A percentile compares a stretch with the other conserved stretches of the same genome.
Evolutionary conservation across 1,284 basidiomycete species (phyloP).

Genomic region (Takashimella koratensis): DNA sequence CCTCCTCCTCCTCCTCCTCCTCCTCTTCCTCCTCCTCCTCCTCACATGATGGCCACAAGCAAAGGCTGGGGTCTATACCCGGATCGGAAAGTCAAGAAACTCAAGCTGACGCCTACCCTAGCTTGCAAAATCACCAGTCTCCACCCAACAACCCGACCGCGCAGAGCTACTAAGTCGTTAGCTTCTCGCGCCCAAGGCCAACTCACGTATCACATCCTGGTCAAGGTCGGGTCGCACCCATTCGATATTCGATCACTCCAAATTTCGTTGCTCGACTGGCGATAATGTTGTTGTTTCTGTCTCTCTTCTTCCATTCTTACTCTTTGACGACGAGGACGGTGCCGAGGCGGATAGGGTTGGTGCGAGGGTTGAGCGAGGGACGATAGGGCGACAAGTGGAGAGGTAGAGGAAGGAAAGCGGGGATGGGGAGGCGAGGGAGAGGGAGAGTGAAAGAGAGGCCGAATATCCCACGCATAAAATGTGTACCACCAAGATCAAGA

Average conservation of each 20-base stretch:
- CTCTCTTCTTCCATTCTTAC: no score
- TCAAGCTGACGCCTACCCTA: slow-evolving; percentile 14
- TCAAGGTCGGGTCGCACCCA: not conserved
- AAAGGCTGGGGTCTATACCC: no score
- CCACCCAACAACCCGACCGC: slow-evolving; percentile 50
- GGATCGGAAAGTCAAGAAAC: no score
- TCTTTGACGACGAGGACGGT: no score
- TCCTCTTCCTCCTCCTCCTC: not conserved
- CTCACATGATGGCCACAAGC: not conserved
- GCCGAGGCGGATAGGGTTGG: no score
- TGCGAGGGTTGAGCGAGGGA: no score
- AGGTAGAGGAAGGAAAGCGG: not conserved
- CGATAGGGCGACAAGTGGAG: not conserved
- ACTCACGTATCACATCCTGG: not conserved
- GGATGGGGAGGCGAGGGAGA: not conserved
- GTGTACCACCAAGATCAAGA: not conserved
- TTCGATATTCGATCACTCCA: not conserved
- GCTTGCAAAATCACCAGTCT: slow-evolving; percentile 50
- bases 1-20: not conserved
- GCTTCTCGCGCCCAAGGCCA: not conserved
- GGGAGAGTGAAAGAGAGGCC: not conserved
- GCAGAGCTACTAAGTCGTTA: slow-evolving; percentile 40
- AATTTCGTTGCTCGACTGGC: not conserved
- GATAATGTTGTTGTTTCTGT: no score
- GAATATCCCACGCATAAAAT: not conserved